phyloP scores from a whole-genome alignment of 768 basidiomycete genomes.

The Lentinus tigrinus region DNA sequence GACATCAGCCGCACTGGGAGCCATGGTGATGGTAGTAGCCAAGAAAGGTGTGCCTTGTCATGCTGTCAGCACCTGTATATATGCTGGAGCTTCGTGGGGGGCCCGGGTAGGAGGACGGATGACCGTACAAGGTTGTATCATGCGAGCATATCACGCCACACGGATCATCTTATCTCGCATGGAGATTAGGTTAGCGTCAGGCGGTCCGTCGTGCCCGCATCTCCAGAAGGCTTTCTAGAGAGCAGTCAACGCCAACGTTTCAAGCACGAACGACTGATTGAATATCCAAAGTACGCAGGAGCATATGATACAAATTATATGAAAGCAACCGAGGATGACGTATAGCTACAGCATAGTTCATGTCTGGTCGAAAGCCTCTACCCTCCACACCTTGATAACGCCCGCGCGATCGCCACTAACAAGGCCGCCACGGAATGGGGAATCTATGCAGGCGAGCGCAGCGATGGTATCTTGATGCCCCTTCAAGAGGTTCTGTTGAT shows the following conservation, averaged over 20 bases:
- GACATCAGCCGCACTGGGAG: background rate
- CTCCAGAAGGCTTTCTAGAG: too few species aligned
- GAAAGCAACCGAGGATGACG: background rate
- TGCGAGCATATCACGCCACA: too few species aligned
- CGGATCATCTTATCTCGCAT: background rate
- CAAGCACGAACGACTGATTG: too few species aligned
- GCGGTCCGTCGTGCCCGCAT: too few species aligned
- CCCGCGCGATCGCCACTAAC: slow-evolving; percentile 92
- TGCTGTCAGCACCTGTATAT: background rate
- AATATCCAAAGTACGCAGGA: too few species aligned
- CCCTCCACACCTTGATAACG: slow-evolving; percentile 86
- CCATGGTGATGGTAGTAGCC: background rate
- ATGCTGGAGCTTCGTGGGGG: background rate
- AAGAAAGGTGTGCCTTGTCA: background rate
- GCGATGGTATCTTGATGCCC: slow-evolving; percentile 91
- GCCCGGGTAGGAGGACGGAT: too few species aligned
- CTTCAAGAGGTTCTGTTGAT: slow-evolving; percentile 81
- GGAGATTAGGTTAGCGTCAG: background rate
- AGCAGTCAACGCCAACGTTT: too few species aligned
- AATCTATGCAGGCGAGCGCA: slow-evolving; percentile 81
- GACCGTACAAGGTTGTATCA: too few species aligned
- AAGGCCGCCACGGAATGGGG: slow-evolving; percentile 89
- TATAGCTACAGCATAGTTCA: slow-evolving; percentile 4
- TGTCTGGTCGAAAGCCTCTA: slow-evolving; percentile 44
- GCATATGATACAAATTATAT: background rate